Conservation (phyloP, 2,329 filamentous ascomycete genomes). For the Teratosphaeriaceae sp. region DNA sequence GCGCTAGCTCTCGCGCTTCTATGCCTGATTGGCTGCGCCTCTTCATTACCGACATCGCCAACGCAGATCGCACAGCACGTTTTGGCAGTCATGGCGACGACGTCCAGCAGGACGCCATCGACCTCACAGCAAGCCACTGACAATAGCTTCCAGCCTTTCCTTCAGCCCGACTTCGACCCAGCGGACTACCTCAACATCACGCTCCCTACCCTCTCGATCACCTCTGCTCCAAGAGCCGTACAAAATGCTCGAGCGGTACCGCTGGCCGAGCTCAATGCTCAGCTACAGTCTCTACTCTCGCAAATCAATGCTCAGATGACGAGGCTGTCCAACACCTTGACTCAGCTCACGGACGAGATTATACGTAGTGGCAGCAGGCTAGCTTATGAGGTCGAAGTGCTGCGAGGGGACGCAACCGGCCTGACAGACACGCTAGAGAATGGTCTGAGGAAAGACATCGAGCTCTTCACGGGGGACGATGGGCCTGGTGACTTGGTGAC, state of each 20-base stretch:
- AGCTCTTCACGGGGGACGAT: constrained; percentile 51
- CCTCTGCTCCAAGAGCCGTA: constrained; percentile 29
- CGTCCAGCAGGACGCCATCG: constrained; percentile 18
- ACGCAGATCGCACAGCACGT: not conserved
- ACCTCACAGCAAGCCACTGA: constrained; percentile 61
- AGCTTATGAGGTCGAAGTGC: constrained; percentile 88
- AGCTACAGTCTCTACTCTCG: constrained; percentile 77
- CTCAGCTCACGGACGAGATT: constrained; percentile 90
- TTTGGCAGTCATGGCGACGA: not conserved
- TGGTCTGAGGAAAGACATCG: constrained; percentile 63
- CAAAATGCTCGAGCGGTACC: constrained; percentile 41
- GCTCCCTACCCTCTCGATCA: constrained; percentile 59
- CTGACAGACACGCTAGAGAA: constrained; percentile 72
- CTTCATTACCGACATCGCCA: no score
- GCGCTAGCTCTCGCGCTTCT: not conserved
- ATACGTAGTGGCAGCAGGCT: constrained; percentile 79
- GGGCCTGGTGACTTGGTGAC: not conserved
- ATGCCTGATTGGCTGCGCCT: not conserved
- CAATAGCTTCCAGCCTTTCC: constrained; percentile 66
- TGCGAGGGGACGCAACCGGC: constrained; percentile 81
- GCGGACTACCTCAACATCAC: constrained; percentile 77
- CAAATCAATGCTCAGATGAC: constrained; percentile 85
- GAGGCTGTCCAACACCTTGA: constrained; percentile 71
- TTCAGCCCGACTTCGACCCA: constrained; percentile 70
- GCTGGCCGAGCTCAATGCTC: constrained; percentile 69